These are phyloP conservation scores for Colletotrichum destructivum DNA, from an alignment of 2,329 filamentous ascomycete genomes.

Conservation along the genomic window DNA sequence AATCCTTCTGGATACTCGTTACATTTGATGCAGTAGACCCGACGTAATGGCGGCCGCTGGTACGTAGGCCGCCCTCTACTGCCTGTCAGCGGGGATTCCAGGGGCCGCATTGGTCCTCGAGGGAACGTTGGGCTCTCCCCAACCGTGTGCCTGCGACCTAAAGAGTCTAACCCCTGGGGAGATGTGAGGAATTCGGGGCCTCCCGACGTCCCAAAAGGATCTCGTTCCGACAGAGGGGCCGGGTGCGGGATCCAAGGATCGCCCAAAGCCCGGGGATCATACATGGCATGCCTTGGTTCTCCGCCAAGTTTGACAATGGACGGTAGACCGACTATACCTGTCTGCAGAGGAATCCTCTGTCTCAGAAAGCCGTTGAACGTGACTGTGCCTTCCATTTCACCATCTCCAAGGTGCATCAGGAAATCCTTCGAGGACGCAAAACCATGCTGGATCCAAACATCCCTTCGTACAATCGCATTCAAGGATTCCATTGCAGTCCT, in stretches of 20 bases:
- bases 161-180: conserved; percentile 50
- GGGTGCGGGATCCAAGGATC: conserved; percentile 54
- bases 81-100: conserved; percentile 60
- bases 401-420: conserved; percentile 63
- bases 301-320: conserved; percentile 51
- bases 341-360: conserved; percentile 39
- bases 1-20: conserved; percentile 89
- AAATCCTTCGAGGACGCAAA: conserved; percentile 66
- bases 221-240: conserved; percentile 47
- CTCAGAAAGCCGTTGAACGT: conserved; percentile 38
- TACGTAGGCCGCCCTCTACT: conserved; percentile 61
- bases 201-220: conserved; percentile 48
- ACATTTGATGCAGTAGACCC: conserved; percentile 84
- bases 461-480: conserved; percentile 62
- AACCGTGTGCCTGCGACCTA: conserved; percentile 61
- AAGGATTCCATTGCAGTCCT: conserved; percentile 59
- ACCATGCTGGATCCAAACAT: conserved; percentile 62
- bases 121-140: conserved; percentile 61
- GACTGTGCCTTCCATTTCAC: conserved; percentile 54
- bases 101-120: conserved; percentile 55
- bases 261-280: conserved; percentile 56
- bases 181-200: conserved; percentile 51
- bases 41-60: conserved; percentile 73
- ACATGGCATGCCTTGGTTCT: conserved; percentile 55
- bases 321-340: conserved; percentile 51